Base-by-base conservation (phyloP, 768 basidiomycete genomes). In the Phanerodontia chrysosporium region DNA sequence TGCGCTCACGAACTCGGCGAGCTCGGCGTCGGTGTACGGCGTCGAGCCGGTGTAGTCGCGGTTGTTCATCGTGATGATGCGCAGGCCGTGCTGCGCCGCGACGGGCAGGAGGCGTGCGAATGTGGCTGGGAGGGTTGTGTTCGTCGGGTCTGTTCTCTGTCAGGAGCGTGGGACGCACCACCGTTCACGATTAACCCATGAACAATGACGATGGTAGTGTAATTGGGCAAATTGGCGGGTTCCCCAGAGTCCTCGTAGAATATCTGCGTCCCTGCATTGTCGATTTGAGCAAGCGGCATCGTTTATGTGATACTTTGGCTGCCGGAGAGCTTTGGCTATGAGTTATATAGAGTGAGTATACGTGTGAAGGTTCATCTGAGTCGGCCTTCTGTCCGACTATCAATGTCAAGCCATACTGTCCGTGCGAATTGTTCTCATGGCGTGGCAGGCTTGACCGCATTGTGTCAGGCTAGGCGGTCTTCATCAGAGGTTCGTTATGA, bases 1-100 rank as follows among this genome's bases (percentile, higher is more conserved):
- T 7, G 62, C 51, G 16, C 45, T 60, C 24, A 66, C 8, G 2
- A 67, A 14, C 0, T 62, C 54, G 7, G 51, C 32, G 2, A 74
- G 62, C 32, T 78, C 76, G 4, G 56, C 55, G 16, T 53, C 44
- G 2, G 69, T 64, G 61, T 70, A 71, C 1, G 70, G 69, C 1
- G 74, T 74, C 0, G 78, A 78, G 9, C 73, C 71, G 3, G 68
- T 65, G 53, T 75, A 77, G 30, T 70, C 67, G 0, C 76, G 70
- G 29, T 74, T 69, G 55, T 73, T 78, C 27, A 73, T 46, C 1
- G 72, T 69, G 21, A 78, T 69, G 44, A 78, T 57, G 1, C 77
- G 74, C 3, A 74, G 45, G 25, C 70, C 70, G 51, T 69, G 63
- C 0, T 52, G 21, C 0, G 65, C 36, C 1, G 75, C 73, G 8